Evolutionary conservation across 768 basidiomycete species (phyloP).

Genomic region (Leccinum longicurvipes): DNA sequence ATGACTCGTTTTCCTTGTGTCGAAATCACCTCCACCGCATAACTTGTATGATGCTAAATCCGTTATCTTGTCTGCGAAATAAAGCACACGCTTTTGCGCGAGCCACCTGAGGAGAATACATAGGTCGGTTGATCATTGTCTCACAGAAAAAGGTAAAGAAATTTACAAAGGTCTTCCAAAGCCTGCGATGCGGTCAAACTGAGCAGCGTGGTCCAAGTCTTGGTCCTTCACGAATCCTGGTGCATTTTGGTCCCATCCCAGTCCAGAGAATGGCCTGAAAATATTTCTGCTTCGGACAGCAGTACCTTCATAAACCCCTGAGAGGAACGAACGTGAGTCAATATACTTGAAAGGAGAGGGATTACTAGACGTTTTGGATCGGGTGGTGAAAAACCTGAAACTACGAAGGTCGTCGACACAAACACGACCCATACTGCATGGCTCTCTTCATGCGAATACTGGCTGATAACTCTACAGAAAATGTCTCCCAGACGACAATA

Average conservation of each 20-base stretch:
- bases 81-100: background rate
- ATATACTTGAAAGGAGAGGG: too few relatives aligned
- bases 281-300: background rate
- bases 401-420: constrained; percentile 13
- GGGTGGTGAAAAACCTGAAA: constrained; percentile 5
- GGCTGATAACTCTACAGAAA: background rate
- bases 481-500: constrained; percentile 4
- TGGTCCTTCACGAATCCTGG: background rate
- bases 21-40: background rate
- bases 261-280: constrained; percentile 12
- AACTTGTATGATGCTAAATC: background rate
- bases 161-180: constrained; percentile 4
- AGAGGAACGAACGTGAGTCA: background rate
- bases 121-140: background rate
- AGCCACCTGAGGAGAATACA: background rate
- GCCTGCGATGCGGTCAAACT: background rate
- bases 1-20: background rate
- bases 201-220: background rate
- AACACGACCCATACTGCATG: constrained; percentile 16
- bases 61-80: background rate
- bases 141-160: background rate
- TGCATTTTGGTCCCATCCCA: constrained; percentile 19
- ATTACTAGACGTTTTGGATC: background rate
- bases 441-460: constrained; percentile 2
- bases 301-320: background rate